A percentile compares a stretch with the other conserved stretches of the same genome.
Evolutionary conservation across 768 basidiomycete species (phyloP).

Genomic region (Asterophora parasitica): DNA sequence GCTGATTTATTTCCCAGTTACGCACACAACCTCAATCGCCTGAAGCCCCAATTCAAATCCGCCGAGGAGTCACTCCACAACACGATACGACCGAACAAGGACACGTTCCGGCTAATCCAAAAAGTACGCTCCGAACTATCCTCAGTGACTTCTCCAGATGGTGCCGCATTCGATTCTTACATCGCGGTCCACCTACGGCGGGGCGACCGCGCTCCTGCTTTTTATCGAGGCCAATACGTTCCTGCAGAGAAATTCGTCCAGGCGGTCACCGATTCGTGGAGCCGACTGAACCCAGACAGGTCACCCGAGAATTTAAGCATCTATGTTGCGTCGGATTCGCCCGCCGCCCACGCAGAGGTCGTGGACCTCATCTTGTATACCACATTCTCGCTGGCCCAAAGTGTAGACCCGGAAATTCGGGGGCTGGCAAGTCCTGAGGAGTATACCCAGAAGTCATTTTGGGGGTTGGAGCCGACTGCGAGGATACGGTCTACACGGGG

Average conservation of each 20-base stretch:
- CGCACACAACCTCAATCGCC: conserved; percentile 47
- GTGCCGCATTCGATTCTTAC: conserved; percentile 28
- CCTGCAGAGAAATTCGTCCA: conserved; percentile 45
- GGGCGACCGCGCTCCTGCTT: conserved; percentile 49
- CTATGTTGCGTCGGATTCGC: conserved; percentile 63
- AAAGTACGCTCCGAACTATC: conserved; percentile 44
- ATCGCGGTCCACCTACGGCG: conserved; percentile 59
- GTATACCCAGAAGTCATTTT: conserved; percentile 53
- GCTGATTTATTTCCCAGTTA: conserved; percentile 35
- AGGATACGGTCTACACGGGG: conserved; percentile 53
- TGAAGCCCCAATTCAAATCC: conserved; percentile 48
- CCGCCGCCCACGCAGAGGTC: conserved; percentile 38
- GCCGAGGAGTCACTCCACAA: conserved; percentile 43
- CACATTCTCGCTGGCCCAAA: conserved; percentile 43
- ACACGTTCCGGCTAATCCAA: conserved; percentile 42
- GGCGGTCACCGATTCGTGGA: conserved; percentile 39
- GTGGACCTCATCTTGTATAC: conserved; percentile 27
- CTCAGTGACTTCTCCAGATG: conserved; percentile 17
- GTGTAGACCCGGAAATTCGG: conserved; percentile 36
- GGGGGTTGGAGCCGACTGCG: conserved; percentile 31
- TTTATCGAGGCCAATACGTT: conserved; percentile 40
- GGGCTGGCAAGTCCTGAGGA: conserved; percentile 45
- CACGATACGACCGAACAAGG: conserved; percentile 50
- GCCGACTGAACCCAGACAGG: conserved; percentile 23
- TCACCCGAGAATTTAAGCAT: conserved; percentile 30